Evolutionary conservation across 495 filamentous ascomycete species (phyloP).

Genomic region (Penicillium egyptiacum): DNA sequence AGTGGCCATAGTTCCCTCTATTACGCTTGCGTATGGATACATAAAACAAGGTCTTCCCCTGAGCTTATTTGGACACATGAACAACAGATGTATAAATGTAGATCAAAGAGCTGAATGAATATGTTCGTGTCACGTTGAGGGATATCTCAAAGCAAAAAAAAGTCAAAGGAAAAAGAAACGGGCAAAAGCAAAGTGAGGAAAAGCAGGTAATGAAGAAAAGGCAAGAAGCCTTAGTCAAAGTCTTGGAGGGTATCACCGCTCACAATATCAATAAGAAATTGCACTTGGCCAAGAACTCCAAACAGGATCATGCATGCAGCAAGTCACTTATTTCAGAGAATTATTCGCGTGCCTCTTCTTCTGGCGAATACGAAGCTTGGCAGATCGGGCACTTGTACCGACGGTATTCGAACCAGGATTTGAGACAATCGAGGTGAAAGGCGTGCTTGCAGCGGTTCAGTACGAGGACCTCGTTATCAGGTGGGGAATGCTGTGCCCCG

Average conservation of each 20-base stretch:
- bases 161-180: background rate
- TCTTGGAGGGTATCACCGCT: background rate
- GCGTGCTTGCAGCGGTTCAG: constrained; percentile 37
- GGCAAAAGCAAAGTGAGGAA: background rate
- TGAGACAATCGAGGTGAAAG: constrained; percentile 36
- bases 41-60: background rate
- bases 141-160: constrained; percentile 8
- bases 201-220: background rate
- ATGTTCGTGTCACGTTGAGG: background rate
- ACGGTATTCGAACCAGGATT: constrained; percentile 37
- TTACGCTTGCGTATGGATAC: background rate
- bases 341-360: constrained; percentile 11
- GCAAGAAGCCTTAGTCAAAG: background rate
- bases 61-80: background rate
- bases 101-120: background rate
- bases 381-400: constrained; percentile 39
- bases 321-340: background rate
- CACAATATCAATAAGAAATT: background rate
- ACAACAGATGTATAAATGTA: background rate
- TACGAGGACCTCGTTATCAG: constrained; percentile 23
- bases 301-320: background rate
- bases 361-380: constrained; percentile 31
- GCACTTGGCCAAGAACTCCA: background rate
- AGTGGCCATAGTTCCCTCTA: background rate
- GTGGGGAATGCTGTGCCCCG: background rate